Percentiles rank a stretch among this genome's conserved stretches.
Conservation (phyloP, 2,329 filamentous ascomycete species). For the Exophiala mesophila region DNA sequence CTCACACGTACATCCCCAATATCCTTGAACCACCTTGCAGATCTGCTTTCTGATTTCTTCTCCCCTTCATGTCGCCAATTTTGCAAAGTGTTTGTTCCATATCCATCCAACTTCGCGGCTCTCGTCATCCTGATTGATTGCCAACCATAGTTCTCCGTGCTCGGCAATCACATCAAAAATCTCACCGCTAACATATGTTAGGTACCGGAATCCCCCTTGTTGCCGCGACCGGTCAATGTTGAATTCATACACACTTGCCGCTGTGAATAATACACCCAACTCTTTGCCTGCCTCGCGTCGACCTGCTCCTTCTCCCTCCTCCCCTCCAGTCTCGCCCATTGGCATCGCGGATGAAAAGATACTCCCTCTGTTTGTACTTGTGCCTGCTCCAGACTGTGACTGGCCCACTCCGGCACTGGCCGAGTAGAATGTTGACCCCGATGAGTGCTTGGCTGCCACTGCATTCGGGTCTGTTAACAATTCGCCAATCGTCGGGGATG, state of each 20-base stretch:
- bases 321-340: constrained; percentile 46
- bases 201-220: constrained; percentile 91
- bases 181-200: constrained; percentile 93
- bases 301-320: constrained; percentile 34
- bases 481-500: constrained; percentile 33
- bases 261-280: constrained; percentile 75
- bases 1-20: no score
- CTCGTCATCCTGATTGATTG: constrained; percentile 91
- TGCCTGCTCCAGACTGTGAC: constrained; percentile 44
- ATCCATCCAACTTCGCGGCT: constrained; percentile 85
- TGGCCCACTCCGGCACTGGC: constrained; percentile 24
- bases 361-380: constrained; percentile 49
- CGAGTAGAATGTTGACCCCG: constrained; percentile 28
- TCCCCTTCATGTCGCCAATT: constrained; percentile 35
- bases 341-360: constrained; percentile 86
- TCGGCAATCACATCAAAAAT: constrained; percentile 91
- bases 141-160: constrained; percentile 96
- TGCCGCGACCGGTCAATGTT: constrained; percentile 89
- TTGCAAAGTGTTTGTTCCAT: constrained; percentile 96
- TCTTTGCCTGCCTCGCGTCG: constrained; percentile 39
- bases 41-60: no score
- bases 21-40: no score
- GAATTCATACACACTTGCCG: constrained; percentile 92
- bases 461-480: constrained; percentile 16
- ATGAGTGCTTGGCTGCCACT: constrained; percentile 25